phyloP scores from a whole-genome alignment of 805 yeast genomes.

The Starmerella khaoyaiensis region DNA sequence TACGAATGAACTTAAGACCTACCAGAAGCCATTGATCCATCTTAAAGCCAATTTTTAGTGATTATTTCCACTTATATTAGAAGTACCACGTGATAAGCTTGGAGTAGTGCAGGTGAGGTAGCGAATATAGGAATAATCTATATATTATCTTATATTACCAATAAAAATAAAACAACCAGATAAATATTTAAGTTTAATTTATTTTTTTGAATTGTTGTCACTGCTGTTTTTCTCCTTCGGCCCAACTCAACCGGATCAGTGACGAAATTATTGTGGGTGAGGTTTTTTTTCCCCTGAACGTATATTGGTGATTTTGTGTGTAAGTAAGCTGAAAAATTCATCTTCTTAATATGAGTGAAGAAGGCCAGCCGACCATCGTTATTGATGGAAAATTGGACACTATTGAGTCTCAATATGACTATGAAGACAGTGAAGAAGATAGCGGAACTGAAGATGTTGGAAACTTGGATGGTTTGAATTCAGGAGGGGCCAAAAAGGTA shows the following conservation, averaged over 20 bases:
- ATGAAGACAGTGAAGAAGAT: slow-evolving; percentile 29
- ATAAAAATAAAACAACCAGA: too few species aligned
- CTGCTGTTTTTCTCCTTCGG: too few species aligned
- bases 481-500: slow-evolving; percentile 45
- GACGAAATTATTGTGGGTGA: too few species aligned
- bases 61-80: neutral
- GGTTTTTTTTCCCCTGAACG: too few species aligned
- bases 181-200: too few species aligned
- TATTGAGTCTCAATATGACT: slow-evolving; percentile 33
- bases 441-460: slow-evolving; percentile 24
- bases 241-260: too few species aligned
- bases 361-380: slow-evolving; percentile 59
- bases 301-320: too few species aligned
- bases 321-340: slow-evolving; percentile 15
- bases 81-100: too few species aligned
- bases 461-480: slow-evolving; percentile 21
- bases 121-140: too few species aligned
- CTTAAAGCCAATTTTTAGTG: neutral
- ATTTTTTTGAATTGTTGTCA: too few species aligned
- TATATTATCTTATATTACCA: too few species aligned
- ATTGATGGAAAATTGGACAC: slow-evolving; percentile 48
- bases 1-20: slow-evolving; percentile 54
- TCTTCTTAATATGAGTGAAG: slow-evolving; percentile 14
- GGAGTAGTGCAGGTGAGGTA: too few species aligned
- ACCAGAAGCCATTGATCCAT: slow-evolving; percentile 52